These are phyloP conservation scores for Zasmidium angulare DNA, from an alignment of 2,329 filamentous ascomycete species.

Conservation along the genomic window DNA sequence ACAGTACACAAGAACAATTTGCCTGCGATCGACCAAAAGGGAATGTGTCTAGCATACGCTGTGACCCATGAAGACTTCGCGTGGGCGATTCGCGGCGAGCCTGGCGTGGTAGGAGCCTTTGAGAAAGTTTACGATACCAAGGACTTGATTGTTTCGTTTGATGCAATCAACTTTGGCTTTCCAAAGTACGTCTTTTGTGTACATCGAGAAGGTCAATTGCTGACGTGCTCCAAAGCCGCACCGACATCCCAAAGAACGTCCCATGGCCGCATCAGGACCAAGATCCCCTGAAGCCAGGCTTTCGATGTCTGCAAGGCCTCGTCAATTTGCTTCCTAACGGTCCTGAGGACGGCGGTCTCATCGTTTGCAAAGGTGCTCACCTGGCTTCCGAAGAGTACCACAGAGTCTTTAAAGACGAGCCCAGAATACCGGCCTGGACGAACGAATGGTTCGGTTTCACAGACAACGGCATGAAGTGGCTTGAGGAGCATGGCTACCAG, in stretches of 20 bases:
- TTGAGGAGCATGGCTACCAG: constrained; percentile 21
- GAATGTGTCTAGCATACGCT: constrained; percentile 50
- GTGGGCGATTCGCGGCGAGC: constrained; percentile 51
- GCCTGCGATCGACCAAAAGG: constrained; percentile 48
- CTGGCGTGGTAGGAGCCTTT: constrained; percentile 48
- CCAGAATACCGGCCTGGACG: constrained; percentile 29
- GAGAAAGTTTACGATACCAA: constrained; percentile 48
- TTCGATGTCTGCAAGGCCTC: constrained; percentile 54
- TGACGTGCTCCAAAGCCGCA: constrained; percentile 32
- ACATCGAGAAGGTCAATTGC: neutral
- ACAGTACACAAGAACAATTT: constrained; percentile 38
- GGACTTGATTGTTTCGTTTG: constrained; percentile 52
- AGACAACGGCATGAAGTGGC: constrained; percentile 34
- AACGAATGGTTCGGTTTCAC: constrained; percentile 38
- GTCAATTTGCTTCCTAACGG: constrained; percentile 46
- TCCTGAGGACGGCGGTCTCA: constrained; percentile 39
- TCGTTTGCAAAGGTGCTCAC: constrained; percentile 37
- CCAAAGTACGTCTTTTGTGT: constrained; percentile 27
- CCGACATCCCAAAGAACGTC: constrained; percentile 39
- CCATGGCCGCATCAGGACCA: constrained; percentile 52
- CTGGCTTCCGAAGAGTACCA: constrained; percentile 36
- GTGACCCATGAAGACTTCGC: constrained; percentile 52
- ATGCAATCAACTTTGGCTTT: constrained; percentile 49
- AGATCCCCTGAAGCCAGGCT: constrained; percentile 45
- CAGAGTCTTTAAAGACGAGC: constrained; percentile 27